Percentiles rank a stretch among this genome's conserved stretches.
Evolutionary conservation across 2,329 filamentous ascomycete genomes (phyloP).

Genomic region (Trichophaea hybrida): DNA sequence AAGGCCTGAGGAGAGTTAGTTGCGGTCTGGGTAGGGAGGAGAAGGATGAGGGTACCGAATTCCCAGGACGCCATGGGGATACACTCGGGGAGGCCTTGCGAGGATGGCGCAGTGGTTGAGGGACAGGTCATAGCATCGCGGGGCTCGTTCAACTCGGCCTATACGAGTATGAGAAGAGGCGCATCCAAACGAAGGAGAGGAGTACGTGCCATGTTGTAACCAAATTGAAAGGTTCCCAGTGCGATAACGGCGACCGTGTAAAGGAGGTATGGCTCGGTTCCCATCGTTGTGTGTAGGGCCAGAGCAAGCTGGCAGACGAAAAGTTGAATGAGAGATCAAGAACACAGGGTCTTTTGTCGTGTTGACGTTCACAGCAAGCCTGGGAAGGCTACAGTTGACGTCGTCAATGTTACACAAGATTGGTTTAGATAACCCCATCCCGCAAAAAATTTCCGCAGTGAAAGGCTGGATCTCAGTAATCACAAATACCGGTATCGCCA

Average conservation of each 20-base stretch:
- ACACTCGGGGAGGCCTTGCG: slow-evolving; percentile 50
- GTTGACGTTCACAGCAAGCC: neutral
- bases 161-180: neutral
- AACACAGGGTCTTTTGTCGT: neutral
- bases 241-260: slow-evolving; percentile 63
- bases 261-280: slow-evolving; percentile 60
- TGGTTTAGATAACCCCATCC: neutral
- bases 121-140: slow-evolving; percentile 30
- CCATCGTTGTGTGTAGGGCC: slow-evolving; percentile 13
- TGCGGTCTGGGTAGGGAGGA: slow-evolving; percentile 15
- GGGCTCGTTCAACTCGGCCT: slow-evolving; percentile 91
- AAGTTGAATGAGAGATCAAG: no score
- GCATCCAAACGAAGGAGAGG: slow-evolving; percentile 9
- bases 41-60: slow-evolving; percentile 6
- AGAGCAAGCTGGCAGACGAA: neutral
- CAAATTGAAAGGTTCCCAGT: slow-evolving; percentile 81
- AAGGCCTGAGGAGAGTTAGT: slow-evolving; percentile 61
- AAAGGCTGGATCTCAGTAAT: no score
- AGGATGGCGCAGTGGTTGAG: slow-evolving; percentile 23
- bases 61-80: slow-evolving; percentile 55
- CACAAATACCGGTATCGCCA: no score
- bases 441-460: no score
- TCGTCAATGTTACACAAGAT: neutral
- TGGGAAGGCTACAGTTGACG: neutral
- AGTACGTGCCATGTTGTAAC: slow-evolving; percentile 63